These are phyloP conservation scores for Eucalyptus cladocalyx DNA, from an alignment of 345 rosid species.

Conservation along the genomic window DNA sequence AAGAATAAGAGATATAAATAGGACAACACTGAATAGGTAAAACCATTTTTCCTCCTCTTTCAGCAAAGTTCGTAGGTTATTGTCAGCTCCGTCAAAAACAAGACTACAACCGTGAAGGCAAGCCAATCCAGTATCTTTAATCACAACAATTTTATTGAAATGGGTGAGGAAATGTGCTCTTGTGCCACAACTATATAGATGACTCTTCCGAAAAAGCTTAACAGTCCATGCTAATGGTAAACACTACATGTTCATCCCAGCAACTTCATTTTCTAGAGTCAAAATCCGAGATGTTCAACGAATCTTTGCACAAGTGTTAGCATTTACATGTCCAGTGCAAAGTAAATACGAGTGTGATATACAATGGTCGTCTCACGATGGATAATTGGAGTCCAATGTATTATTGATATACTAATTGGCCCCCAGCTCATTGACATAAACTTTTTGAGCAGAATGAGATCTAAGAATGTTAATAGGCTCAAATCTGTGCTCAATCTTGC, in stretches of 20 bases:
- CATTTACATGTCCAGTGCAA: not conserved
- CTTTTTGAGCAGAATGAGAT: not conserved
- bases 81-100: not conserved
- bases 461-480: not conserved
- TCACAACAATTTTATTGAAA: not conserved
- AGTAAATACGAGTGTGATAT: not conserved
- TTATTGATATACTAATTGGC: not conserved
- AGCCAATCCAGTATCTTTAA: not conserved
- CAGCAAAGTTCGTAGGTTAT: not conserved
- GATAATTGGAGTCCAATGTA: not conserved
- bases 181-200: not conserved
- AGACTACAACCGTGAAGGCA: not conserved
- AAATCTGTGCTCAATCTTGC: not conserved
- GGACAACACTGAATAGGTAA: not conserved
- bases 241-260: not conserved
- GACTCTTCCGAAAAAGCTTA: not conserved
- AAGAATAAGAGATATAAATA: not conserved
- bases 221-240: not conserved
- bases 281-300: not conserved
- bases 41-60: not conserved
- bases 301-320: not conserved
- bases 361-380: not conserved
- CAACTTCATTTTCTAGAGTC: not conserved
- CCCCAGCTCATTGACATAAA: not conserved
- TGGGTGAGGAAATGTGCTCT: not conserved